Evolutionary conservation across 305 asterid species (phyloP).

Genomic region (Andrographis paniculata): DNA sequence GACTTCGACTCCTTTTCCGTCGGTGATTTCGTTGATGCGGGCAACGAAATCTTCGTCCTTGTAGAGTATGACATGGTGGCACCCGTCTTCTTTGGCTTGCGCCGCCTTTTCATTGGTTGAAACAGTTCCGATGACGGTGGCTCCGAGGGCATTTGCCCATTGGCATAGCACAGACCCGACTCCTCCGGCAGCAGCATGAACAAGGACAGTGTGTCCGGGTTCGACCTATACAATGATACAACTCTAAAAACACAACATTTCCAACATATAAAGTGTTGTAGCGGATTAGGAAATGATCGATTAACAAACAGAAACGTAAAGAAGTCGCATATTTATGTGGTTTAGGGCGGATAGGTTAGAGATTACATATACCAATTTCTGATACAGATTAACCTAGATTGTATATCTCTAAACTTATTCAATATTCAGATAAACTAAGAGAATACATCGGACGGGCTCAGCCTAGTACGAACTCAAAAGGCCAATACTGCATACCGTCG

Average conservation of each 20-base stretch:
- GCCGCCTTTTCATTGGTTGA: constrained; percentile 79
- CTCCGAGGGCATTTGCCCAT: constrained; percentile 91
- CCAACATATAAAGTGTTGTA: no score
- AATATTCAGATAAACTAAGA: no score
- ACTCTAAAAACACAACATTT: constrained; percentile 10
- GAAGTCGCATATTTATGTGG: no score
- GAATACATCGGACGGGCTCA: no score
- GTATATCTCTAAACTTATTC: no score
- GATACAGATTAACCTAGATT: no score
- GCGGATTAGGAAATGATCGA: no score
- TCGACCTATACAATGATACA: constrained; percentile 47
- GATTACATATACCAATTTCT: no score
- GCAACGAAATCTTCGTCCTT: constrained; percentile 73
- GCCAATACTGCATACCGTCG: no score
- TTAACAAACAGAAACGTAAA: no score
- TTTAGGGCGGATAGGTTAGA: no score
- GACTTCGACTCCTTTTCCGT: constrained; percentile 85
- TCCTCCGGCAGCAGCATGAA: constrained; percentile 98
- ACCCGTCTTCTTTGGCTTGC: constrained; percentile 88
- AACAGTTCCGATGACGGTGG: constrained; percentile 89
- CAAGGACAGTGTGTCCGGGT: constrained; percentile 69
- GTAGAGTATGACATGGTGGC: constrained; percentile 72
- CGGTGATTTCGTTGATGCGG: constrained; percentile 80
- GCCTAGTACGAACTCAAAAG: no score
- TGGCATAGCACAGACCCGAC: constrained; percentile 90